Base-by-base conservation (phyloP, 495 filamentous ascomycete genomes). In the Hyaloscypha bicolor region DNA sequence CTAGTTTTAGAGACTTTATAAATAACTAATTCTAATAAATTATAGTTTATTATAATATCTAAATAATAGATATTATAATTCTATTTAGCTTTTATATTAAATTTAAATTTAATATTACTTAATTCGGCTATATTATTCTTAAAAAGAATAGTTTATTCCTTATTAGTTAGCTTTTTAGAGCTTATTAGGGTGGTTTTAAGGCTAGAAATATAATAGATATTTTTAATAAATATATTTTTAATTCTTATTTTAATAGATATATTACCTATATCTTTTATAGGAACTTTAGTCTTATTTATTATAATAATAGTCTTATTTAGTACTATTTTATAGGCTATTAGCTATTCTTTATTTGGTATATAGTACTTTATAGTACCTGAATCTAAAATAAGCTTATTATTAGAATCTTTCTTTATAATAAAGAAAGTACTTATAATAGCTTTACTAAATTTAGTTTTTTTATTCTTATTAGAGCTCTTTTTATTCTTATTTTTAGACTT, bases 141-240 rank as follows among this genome's bases (percentile, higher is more conserved):
- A 66, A 66, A 51, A 6, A 52, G 25, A 4, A 66, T 60, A 39
- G 14, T 22, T 33, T 52, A 66, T 48, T 32, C 42, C 12, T 59
- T 66, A 57, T 66, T 66, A 66, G 64, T 60, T 60, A 66, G 35
- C 22, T 59, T 19, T 51, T 66, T 66, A 48, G 56, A 35, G 14
- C 48, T 56, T 48, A 66, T 59, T 57, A 66, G 37, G 21, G 64
- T 66, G 60, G 64, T 35, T 31, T 60, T 60, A 4, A 66, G 2
- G 21, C 21, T 51, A 60, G 55, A 55, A 3, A 60, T 53, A 53
- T 66, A 66, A 60, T 60, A 51, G 52, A 66, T 35, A 6, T 60
- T 35, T 12, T 19, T 66, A 16, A 66, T 60, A 58, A 60, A 52
- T 30, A 60, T 39, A 12, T 51, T 52, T 51, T 60, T 33, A 33